Evolutionary conservation across 2,329 filamentous ascomycete species (phyloP).

Genomic region (Trichoderma koningiopsis): DNA sequence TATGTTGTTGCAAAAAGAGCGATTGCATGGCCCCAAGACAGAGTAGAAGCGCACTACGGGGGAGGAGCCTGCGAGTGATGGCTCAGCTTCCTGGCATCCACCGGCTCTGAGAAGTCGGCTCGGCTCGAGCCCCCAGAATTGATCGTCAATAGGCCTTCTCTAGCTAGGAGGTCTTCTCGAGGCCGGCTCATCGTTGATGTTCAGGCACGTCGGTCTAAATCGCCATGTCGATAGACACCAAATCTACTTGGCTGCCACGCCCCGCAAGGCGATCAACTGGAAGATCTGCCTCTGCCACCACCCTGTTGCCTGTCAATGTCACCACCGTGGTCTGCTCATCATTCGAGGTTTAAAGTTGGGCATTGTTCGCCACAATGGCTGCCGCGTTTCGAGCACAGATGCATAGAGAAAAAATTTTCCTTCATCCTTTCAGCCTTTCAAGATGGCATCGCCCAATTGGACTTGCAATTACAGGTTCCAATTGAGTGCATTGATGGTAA

Average conservation of each 20-base stretch:
- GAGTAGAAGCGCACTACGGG: too few relatives aligned
- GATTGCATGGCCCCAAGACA: neutral
- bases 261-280: conserved; percentile 18
- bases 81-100: neutral
- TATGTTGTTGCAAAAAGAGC: neutral
- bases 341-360: conserved; percentile 5
- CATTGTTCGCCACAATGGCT: neutral
- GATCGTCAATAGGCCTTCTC: conserved; percentile 19
- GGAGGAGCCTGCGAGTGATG: neutral
- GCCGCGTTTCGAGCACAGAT: neutral
- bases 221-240: neutral
- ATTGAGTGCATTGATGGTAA: conserved; percentile 5
- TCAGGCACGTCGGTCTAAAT: conserved; percentile 1
- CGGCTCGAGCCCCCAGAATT: conserved; percentile 11
- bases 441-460: neutral
- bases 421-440: neutral
- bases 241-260: neutral
- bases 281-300: neutral
- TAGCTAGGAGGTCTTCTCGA: neutral
- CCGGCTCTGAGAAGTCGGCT: neutral
- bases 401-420: neutral
- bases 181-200: conserved; percentile 5
- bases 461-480: conserved; percentile 3
- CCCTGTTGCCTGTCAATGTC: neutral
- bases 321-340: neutral